A percentile compares a stretch with the other conserved stretches of the same genome.
These are phyloP conservation scores for Limnomonas spitsbergensis DNA, from an alignment of 139 green algal genomes.

Conservation along the genomic window DNA sequence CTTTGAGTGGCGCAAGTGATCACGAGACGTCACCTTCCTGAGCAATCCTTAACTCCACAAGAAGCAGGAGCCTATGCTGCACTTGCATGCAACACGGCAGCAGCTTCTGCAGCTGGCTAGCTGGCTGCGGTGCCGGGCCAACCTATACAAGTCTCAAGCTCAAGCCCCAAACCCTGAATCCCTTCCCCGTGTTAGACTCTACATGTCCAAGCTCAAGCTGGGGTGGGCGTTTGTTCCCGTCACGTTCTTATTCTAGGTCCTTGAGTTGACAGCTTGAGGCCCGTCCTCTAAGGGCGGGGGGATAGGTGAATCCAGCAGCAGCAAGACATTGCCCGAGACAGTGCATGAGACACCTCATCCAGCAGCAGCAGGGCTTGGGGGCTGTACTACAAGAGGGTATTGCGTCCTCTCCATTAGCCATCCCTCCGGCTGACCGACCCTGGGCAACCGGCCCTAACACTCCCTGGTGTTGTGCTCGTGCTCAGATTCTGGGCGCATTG, in stretches of 20 bases:
- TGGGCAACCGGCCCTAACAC: not conserved
- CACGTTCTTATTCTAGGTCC: not conserved
- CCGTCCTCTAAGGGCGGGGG: too few species aligned
- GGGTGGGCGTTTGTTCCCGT: not conserved
- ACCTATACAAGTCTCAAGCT: not conserved
- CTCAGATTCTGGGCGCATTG: too few species aligned
- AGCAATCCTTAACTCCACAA: conserved; percentile 11
- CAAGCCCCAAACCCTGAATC: not conserved
- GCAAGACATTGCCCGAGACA: too few species aligned
- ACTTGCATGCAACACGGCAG: conserved; percentile 39
- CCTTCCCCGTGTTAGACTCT: not conserved
- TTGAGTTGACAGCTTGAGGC: not conserved
- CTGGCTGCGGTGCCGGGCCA: too few species aligned
- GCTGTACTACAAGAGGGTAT: too few species aligned
- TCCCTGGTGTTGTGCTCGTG: not conserved
- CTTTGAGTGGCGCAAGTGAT: not conserved
- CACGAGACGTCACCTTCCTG: not conserved
- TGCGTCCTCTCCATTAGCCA: not conserved
- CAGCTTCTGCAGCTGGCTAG: conserved; percentile 43
- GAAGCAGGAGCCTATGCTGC: conserved; percentile 27
- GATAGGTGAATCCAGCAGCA: too few species aligned
- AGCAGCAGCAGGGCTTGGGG: not conserved
- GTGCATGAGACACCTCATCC: not conserved
- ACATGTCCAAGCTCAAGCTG: not conserved
- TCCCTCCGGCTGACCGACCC: not conserved